Base-by-base conservation (phyloP, 2,329 filamentous ascomycete genomes). In the Monilinia aucupariae region DNA sequence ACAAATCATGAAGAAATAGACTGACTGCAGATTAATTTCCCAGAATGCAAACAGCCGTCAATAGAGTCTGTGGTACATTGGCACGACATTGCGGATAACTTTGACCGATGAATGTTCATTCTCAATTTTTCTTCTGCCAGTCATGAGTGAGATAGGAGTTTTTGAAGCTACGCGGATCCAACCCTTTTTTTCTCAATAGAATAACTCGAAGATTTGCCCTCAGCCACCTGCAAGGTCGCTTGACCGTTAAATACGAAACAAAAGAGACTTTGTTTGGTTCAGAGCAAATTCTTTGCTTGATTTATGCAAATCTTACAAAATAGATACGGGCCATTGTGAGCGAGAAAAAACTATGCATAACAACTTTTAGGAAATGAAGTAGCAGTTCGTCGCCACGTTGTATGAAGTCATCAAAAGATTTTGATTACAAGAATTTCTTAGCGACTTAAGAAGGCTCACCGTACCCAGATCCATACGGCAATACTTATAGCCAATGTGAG, bases 401-500 rank as follows among this genome's bases (percentile, higher is more conserved):
- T 41, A 9, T 34, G 20, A 48, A 55, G 47, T 5, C 10, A 51
- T 61, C 25, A 67, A 50, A 68, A 63, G 3, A 66, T 52, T 43
- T 65, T 68, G 6, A 59, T 34, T 62, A 64, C 27, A 66, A 45
- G 20, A 15, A 50, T 32, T 7, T 67, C 64, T 41, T 65, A 68
- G 27, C 63, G 60, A 51, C 53, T 56, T n/a, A 65, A 68, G 43
- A 62, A 65, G 12, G 61, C 59, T 39, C 66, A 70, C 50, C 67
- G 68, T 39, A 67, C 43, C 32, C 66, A 30, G 20, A 60, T 12
- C 49, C 67, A 69, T 13, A 65, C 66, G 8, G 41, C 43, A 30
- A 67, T 56, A n/a, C 65, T 67, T 9, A 68, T 51, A 6, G 68
- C 20, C 25, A 69, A 66, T 8, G 66, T 68, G 4, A 67, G 59